Conservation (phyloP, 345 rosid species). For the Clarkia xantiana region DNA sequence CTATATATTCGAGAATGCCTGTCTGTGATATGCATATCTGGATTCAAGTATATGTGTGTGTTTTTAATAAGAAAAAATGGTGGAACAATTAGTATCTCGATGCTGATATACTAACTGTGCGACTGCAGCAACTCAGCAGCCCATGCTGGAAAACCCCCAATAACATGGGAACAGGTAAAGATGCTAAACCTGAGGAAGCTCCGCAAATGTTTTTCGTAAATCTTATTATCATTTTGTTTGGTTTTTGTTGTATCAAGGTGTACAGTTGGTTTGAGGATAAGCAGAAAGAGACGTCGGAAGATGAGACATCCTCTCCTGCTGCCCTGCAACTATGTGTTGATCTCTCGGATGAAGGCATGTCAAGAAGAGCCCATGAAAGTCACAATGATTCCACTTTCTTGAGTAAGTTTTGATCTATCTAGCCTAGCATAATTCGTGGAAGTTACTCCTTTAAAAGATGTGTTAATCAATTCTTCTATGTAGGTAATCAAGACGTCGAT, state of each 20-base stretch:
- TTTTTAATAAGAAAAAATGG: neutral
- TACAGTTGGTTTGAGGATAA: conserved; percentile 52
- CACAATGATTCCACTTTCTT: conserved; percentile 30
- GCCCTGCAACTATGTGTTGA: conserved; percentile 24
- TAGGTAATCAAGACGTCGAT: conserved; percentile 5
- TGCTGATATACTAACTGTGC: conserved; percentile 4
- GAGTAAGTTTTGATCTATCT: neutral
- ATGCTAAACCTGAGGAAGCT: neutral
- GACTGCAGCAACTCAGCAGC: conserved; percentile 31
- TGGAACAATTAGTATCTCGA: neutral
- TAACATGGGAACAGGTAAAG: conserved; percentile 60
- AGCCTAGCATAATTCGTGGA: neutral
- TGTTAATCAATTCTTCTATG: too few species aligned
- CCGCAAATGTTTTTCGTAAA: neutral
- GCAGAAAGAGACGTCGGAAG: conserved; percentile 14
- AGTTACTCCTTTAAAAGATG: too few species aligned
- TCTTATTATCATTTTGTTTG: neutral
- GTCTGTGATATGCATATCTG: neutral
- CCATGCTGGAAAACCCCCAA: conserved; percentile 37
- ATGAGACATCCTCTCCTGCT: conserved; percentile 12
- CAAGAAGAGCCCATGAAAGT: conserved; percentile 11
- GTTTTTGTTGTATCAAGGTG: conserved; percentile 29
- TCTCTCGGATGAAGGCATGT: conserved; percentile 19
- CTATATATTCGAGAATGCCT: neutral
- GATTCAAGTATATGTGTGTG: conserved; percentile 3